Conservation (phyloP, 73 alveolate species). For the Paramecium pentaurelia region DNA sequence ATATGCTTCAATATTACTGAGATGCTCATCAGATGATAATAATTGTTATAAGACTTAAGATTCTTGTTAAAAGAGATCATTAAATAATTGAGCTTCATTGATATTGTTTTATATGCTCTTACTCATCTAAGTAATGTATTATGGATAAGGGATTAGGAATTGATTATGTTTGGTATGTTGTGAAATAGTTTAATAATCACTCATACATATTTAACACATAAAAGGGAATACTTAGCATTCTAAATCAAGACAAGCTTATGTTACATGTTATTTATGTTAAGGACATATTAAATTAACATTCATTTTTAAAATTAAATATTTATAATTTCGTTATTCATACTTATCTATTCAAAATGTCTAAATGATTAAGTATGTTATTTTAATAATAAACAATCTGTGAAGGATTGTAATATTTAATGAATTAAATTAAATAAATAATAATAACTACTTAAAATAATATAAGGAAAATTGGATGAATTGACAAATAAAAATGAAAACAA, state of each 20-base stretch:
- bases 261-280: neutral
- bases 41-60: neutral
- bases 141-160: neutral
- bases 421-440: neutral
- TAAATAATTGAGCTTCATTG: neutral
- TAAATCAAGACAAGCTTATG: neutral
- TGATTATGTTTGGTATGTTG: neutral
- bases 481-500: neutral
- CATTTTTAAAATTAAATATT: neutral
- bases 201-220: neutral
- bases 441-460: neutral
- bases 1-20: neutral
- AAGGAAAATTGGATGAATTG: neutral
- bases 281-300: conserved; percentile 4
- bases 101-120: neutral
- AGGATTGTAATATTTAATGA: neutral
- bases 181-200: neutral
- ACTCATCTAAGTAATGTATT: neutral
- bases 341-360: neutral
- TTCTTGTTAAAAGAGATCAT: neutral
- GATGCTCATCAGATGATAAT: neutral
- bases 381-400: neutral
- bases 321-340: neutral
- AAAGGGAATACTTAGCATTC: neutral
- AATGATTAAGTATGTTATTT: neutral